Conservation (phyloP, 768 basidiomycete species). For the Mycena olivaceomarginata region DNA sequence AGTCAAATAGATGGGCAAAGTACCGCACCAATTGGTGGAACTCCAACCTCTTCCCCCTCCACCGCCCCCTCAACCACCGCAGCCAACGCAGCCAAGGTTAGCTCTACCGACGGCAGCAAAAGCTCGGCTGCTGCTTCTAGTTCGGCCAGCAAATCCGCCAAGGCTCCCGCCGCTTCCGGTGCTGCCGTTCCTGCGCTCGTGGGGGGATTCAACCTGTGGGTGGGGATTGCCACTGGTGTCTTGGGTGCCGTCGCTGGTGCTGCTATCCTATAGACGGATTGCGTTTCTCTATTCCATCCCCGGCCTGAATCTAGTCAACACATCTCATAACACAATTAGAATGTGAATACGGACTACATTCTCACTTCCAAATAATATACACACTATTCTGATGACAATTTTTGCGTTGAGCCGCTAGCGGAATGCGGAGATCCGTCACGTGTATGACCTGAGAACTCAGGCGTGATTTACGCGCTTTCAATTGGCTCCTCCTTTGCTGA, state of each 20-base stretch:
- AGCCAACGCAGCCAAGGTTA: constrained; percentile 41
- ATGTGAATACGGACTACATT: neutral
- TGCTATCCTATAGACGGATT: constrained; percentile 57
- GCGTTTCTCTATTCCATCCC: neutral
- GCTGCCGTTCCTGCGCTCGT: constrained; percentile 46
- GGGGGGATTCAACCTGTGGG: constrained; percentile 25
- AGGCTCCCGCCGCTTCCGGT: constrained; percentile 44
- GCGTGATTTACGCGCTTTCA: constrained; percentile 22
- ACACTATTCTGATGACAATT: neutral
- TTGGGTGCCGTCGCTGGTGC: constrained; percentile 59
- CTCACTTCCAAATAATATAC: neutral
- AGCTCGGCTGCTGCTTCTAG: constrained; percentile 40
- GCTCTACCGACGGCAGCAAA: constrained; percentile 42
- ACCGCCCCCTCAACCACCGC: constrained; percentile 43
- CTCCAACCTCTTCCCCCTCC: constrained; percentile 52
- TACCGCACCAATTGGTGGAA: constrained; percentile 72
- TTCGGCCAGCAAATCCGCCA: constrained; percentile 47
- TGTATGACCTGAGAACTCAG: constrained; percentile 1
- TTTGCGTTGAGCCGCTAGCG: neutral
- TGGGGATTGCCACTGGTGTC: constrained; percentile 45
- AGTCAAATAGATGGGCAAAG: constrained; percentile 78
- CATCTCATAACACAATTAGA: neutral
- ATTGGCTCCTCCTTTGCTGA: constrained; percentile 22
- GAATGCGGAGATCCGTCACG: neutral
- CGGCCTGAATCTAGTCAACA: too few relatives aligned